Base-by-base conservation (phyloP, 1,139 yeast species). In the Taphrina sp. region DNA sequence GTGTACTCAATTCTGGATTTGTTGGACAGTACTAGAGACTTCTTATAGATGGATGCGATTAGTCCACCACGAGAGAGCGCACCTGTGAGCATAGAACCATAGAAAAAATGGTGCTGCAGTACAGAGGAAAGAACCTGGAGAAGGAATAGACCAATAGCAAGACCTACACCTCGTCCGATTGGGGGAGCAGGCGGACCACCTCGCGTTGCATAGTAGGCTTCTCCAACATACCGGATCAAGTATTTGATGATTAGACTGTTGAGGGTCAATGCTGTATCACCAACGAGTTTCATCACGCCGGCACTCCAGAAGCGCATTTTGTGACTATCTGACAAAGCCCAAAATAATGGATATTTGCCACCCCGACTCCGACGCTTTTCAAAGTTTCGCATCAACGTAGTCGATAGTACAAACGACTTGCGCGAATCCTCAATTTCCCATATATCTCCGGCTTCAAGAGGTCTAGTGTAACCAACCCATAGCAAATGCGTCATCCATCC, bases 401-500 rank as follows among this genome's bases (percentile, higher is more conserved):
- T 62, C 26, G 81, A 81, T 12, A 83, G 80, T 51, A 76, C 72
- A 61, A 80, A 35, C 1, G 62, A 51, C 7, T 43, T 31, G 1
- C 63, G 69, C 19, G 79, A 76, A 8, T 74, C 76, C 12, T 78
- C 75, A 55, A 85, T 72, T 41, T 70, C 70, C 68, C 73, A 84
- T 57, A 85, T 67, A 67, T 85, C 95, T 54, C 78, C 76, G 4
- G 81, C 79, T 52, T 79, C 80, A 33, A 85, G 68, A 0, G 87
- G 81, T 63, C 95, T 74, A 57, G 75, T 75, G 65, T 85, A 85
- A 1, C 95, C 95, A 58, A 78, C 78, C 66, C 76, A 82, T 96
- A 92, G 90, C 66, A 92, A 74, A 3, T 83, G 86, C 1, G 90
- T 80, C 95, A 92, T 85, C 99, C 99, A 92, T 39, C 81, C 74